Base-by-base conservation (phyloP, 2,329 filamentous ascomycete species). In the Colletotrichum tropicale region DNA sequence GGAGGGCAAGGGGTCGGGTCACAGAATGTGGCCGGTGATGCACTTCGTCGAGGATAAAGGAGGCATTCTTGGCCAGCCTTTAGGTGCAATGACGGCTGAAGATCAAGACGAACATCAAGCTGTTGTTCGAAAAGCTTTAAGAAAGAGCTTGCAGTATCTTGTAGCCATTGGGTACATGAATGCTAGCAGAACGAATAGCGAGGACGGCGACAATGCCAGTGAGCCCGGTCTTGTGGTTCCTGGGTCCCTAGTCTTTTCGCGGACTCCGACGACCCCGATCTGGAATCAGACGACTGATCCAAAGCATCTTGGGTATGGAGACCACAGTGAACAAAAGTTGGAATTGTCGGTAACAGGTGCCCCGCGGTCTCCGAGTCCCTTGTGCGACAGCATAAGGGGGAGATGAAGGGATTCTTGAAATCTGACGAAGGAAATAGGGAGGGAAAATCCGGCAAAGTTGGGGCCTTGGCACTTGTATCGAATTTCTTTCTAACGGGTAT, bases 1-100 rank as follows among this genome's bases (percentile, higher is more conserved):
- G 0, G 68, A 80, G 5, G 30, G n/a, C 4, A 66, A 60, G 24
- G 72, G 72, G 21, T 10, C 72, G 15, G 66, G 28, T 4, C 80
- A 81, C 62, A 78, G 78, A 9, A 38, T 81, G 8, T 81, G 79
- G 79, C 75, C 80, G 2, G 79, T 81, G 12, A 79, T 81, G 48
- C 76, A 77, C 38, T 81, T 81, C 66, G 69, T 81, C 9, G 70
- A 75, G 24, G 72, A 75, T 24, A 66, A 64, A 3, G 34, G 36
- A 18, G 72, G 72, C 36, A 60, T 21, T 5, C 68, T 74, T 52
- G 72, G 72, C 12, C 68, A 71, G 43, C 48, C 68, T 0, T 8
- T 43, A 9, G 68, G 72, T 2, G 21, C 26, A 13, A 75, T 75
- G 72, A 61, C 52, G 9, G 21, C 15, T 3, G 52, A 66, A 10